A percentile compares a stretch with the other conserved stretches of the same genome.
Evolutionary conservation across 257 asterid species (phyloP).

Genomic region (Coffea eugenioides): DNA sequence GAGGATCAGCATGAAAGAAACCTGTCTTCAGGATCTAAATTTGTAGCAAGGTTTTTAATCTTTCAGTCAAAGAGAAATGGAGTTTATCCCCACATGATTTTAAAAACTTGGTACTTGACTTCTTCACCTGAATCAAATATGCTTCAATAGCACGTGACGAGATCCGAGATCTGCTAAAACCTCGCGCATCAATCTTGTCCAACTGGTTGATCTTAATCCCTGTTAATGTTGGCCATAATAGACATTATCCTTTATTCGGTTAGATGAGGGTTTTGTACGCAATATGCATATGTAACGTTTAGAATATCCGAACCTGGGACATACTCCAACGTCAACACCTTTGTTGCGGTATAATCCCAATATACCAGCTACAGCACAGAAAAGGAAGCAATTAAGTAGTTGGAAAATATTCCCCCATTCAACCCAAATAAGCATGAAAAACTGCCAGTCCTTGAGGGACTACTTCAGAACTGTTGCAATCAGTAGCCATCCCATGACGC

Average conservation of each 20-base stretch:
- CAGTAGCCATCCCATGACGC: neutral
- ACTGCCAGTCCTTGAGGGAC: neutral
- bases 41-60: constrained; percentile 2
- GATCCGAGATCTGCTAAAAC: constrained; percentile 67
- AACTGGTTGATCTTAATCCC: constrained; percentile 83
- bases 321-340: constrained; percentile 90
- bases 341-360: constrained; percentile 89
- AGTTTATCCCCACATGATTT: neutral
- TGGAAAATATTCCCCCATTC: neutral
- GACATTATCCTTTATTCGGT: neutral
- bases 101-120: neutral
- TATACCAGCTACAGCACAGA: constrained; percentile 54
- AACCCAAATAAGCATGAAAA: neutral
- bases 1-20: constrained; percentile 99
- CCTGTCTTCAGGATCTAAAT: constrained; percentile 90
- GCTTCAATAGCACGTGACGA: constrained; percentile 95
- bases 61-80: neutral
- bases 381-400: neutral
- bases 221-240: constrained; percentile 27
- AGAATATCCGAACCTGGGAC: constrained; percentile 61
- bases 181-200: constrained; percentile 63
- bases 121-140: constrained; percentile 78
- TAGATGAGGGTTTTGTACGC: neutral
- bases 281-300: neutral
- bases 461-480: neutral